Conservation (phyloP, 75 land plant genomes). For the Gnetum montanum region DNA sequence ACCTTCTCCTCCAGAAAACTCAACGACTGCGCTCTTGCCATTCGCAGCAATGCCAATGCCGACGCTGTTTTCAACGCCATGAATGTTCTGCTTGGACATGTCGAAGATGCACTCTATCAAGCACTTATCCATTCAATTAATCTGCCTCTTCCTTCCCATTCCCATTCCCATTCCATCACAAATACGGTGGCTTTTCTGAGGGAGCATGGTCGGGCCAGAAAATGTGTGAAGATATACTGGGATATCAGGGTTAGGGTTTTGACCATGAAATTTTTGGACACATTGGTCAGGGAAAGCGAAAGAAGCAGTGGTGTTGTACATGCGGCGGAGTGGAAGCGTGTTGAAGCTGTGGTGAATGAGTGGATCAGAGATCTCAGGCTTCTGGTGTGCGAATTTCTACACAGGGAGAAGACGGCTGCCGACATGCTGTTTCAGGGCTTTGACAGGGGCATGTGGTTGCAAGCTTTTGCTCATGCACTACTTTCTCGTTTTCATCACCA, state of each 20-base stretch:
- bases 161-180: too few species aligned
- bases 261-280: slow-evolving; percentile 5
- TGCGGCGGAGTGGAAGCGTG: slow-evolving; percentile 3
- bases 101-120: not conserved
- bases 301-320: not conserved
- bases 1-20: not conserved
- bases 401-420: not conserved
- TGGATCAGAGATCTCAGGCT: slow-evolving; percentile 2
- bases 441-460: slow-evolving; percentile 3
- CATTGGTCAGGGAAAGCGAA: too few species aligned
- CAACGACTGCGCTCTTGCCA: not conserved
- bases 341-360: slow-evolving; percentile 3
- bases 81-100: not conserved
- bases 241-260: not conserved
- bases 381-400: not conserved
- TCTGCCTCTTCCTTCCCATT: not conserved
- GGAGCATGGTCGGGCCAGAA: not conserved
- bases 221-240: slow-evolving; percentile 7
- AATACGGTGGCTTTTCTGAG: slow-evolving; percentile 1
- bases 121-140: not conserved
- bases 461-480: too few species aligned
- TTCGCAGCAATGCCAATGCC: not conserved
- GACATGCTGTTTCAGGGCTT: slow-evolving; percentile 3
- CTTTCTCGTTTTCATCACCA: too few species aligned
- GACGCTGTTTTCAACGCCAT: slow-evolving; percentile 8